phyloP scores from a whole-genome alignment of 768 basidiomycete genomes.

The Dioszegia hungarica region DNA sequence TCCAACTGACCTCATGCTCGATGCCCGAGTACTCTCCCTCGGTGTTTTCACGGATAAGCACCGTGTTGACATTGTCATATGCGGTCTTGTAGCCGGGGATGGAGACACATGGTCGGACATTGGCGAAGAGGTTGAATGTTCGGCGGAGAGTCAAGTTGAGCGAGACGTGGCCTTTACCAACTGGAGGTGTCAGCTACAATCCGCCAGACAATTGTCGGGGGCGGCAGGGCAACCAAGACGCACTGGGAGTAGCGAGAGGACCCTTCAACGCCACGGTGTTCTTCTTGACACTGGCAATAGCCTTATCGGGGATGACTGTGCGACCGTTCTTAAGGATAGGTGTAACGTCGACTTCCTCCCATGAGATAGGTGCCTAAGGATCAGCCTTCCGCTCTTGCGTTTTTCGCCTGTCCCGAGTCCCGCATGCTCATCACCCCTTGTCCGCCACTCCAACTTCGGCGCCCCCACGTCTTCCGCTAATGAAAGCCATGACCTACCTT shows the following conservation, averaged over 20 bases:
- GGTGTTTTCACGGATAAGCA: constrained; percentile 98
- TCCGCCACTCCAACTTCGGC: neutral
- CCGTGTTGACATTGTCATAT: constrained; percentile 93
- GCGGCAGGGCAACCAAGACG: constrained; percentile 44
- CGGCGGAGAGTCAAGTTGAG: constrained; percentile 93
- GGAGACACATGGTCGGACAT: constrained; percentile 92
- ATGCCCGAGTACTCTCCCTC: constrained; percentile 99
- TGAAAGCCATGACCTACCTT: constrained; percentile 52
- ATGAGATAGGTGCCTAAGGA: constrained; percentile 85
- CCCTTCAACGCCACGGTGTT: constrained; percentile 99
- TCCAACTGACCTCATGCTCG: constrained; percentile 82
- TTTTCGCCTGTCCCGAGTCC: neutral
- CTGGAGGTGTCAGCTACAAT: constrained; percentile 51
- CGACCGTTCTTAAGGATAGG: constrained; percentile 91
- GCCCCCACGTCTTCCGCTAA: neutral
- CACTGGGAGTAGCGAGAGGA: constrained; percentile 94
- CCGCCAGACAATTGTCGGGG: neutral
- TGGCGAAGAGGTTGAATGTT: constrained; percentile 97
- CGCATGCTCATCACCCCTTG: neutral
- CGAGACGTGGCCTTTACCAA: constrained; percentile 98
- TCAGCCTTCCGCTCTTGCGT: neutral
- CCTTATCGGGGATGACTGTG: constrained; percentile 89
- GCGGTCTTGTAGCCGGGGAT: constrained; percentile 97
- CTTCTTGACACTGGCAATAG: constrained; percentile 85
- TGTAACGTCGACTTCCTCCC: constrained; percentile 98